Evolutionary conservation across 1,284 basidiomycete genomes (phyloP).

Genomic region (Kwoniella shivajii): DNA sequence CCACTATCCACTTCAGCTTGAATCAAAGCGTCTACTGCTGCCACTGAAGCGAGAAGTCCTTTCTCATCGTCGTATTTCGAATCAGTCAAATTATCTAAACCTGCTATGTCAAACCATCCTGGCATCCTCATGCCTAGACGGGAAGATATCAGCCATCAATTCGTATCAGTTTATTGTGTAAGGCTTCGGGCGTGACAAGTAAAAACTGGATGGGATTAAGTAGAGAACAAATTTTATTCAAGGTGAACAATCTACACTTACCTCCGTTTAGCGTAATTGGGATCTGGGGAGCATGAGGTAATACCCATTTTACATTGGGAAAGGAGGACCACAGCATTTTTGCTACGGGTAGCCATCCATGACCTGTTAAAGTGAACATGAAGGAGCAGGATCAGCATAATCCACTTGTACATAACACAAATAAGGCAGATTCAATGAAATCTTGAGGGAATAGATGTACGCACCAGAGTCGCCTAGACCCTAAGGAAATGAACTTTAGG

Average conservation of each 20-base stretch:
- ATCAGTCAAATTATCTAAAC: conserved; percentile 63
- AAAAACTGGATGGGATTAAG: too few relatives aligned
- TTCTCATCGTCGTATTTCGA: conserved; percentile 66
- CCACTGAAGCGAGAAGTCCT: conserved; percentile 68
- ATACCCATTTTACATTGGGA: conserved; percentile 77
- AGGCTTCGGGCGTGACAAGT: too few relatives aligned
- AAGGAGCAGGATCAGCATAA: background rate
- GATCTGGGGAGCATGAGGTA: conserved; percentile 69
- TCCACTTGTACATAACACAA: too few relatives aligned
- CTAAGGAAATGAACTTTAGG: conserved; percentile 14
- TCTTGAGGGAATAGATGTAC: too few relatives aligned
- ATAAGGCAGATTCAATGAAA: too few relatives aligned
- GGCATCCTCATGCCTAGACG: conserved; percentile 38
- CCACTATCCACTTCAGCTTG: conserved; percentile 72
- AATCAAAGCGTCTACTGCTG: conserved; percentile 69
- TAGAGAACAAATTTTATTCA: too few relatives aligned
- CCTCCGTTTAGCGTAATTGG: conserved; percentile 54
- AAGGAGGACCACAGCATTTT: conserved; percentile 64
- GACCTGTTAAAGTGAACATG: conserved; percentile 51
- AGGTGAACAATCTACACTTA: conserved; percentile 19
- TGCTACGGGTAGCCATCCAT: conserved; percentile 77
- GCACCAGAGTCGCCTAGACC: conserved; percentile 50
- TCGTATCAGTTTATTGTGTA: too few relatives aligned
- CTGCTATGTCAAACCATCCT: conserved; percentile 72
- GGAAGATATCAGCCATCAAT: background rate